Conservation (phyloP, 495 filamentous ascomycete species). For the Aspergillus cavernicola region DNA sequence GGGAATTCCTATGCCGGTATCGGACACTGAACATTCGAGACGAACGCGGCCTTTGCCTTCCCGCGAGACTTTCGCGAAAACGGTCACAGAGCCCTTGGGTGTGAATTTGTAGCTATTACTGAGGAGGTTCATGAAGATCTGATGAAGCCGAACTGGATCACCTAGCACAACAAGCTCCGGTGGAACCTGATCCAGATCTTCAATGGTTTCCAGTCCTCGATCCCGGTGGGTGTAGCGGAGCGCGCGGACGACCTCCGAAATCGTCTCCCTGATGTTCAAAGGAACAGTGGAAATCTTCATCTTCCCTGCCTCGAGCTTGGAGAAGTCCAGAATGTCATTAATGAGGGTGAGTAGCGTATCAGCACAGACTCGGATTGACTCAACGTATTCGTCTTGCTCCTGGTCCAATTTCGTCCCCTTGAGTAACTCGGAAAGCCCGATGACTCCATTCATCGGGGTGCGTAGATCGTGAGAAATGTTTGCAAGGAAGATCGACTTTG, state of each 20-base stretch:
- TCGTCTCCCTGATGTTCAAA: slow-evolving; percentile 79
- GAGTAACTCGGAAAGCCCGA: slow-evolving; percentile 84
- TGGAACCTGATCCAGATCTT: slow-evolving; percentile 59
- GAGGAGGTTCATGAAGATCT: slow-evolving; percentile 89
- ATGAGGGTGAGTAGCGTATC: slow-evolving; percentile 89
- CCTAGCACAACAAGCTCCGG: slow-evolving; percentile 78
- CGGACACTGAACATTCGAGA: slow-evolving; percentile 79
- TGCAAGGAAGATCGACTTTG: slow-evolving; percentile 88
- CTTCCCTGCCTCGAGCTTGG: slow-evolving; percentile 90
- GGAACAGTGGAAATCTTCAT: slow-evolving; percentile 89
- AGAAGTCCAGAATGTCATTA: slow-evolving; percentile 93
- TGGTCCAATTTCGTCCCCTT: slow-evolving; percentile 70
- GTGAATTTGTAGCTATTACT: slow-evolving; percentile 96
- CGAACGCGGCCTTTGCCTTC: slow-evolving; percentile 67
- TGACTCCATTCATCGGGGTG: slow-evolving; percentile 84
- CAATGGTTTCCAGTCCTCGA: slow-evolving; percentile 69
- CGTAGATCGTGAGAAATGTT: slow-evolving; percentile 87
- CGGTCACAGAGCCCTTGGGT: slow-evolving; percentile 76
- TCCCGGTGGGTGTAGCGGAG: slow-evolving; percentile 81
- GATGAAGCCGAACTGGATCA: slow-evolving; percentile 85
- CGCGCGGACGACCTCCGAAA: slow-evolving; percentile 81
- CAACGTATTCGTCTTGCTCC: slow-evolving; percentile 88
- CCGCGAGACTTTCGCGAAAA: slow-evolving; percentile 63
- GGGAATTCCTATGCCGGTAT: slow-evolving; percentile 87
- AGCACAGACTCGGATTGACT: slow-evolving; percentile 85